Evolutionary conservation across 306 rosid genomes (phyloP), one percentile per base, ranked within the genome.

Genomic region (Sesbania bispinosa): DNA sequence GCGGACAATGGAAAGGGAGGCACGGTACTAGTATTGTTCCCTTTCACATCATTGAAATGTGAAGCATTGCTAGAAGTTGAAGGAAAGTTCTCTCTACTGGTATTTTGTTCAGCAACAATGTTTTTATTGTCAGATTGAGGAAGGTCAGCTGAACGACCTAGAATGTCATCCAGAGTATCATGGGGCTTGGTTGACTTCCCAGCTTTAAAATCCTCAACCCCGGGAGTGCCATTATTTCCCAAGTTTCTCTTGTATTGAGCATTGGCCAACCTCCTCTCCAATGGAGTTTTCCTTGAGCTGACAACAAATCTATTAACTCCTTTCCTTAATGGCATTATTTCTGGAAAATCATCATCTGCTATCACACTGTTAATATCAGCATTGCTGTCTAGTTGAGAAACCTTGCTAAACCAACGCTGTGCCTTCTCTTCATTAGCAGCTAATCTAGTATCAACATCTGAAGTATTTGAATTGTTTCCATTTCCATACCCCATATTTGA

Each of bases 371-470:
- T 83, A 79, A 85, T 83, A 77, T 89, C 92, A 69, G 95, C 79
- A 53, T 75, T 47, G 71, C 77, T 66, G 71, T 88, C 97, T 57
- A 80, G 85, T 82, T 94, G 97, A 77, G 97, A 88, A 83, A 94
- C 84, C 83, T 93, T 93, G 67, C 80, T 85, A 66, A 93, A 93
- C 98, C 98, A 93, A 46, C 89, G 88, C 23, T 81, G 93, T 23
- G 96, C 97, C 84, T 93, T 90, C 90, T 89, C 97, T 81, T 89
- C 97, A 80, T 94, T 94, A 27, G 88, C 90, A 32, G 89, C 96
- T 73, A 89, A 75, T 67, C 88, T 82, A 64, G 84, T 69, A 48
- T 85, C 88, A 30, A 82, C 52, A 14, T 73, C 86, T 35, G 76
- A 84, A 58, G 70, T 47, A 61, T 62, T 79, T 67, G 72, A 29